These are phyloP conservation scores for Crithidia expoeki DNA, from an alignment of 208 protist genomes.

Conservation along the genomic window DNA sequence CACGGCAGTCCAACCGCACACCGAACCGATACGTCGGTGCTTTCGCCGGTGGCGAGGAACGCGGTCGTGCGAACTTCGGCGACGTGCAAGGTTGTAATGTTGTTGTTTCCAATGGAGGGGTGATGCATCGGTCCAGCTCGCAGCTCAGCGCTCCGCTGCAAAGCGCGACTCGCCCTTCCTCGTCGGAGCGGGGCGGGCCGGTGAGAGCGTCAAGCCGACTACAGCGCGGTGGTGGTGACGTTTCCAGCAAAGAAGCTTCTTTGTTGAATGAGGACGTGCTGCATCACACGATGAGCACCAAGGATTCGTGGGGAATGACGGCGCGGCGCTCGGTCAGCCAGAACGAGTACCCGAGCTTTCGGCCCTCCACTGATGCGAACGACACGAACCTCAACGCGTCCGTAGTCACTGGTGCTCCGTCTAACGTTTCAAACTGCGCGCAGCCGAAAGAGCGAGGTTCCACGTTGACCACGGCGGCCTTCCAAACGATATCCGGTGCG, in stretches of 20 bases:
- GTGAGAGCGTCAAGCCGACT: neutral
- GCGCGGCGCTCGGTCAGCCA: constrained; percentile 4
- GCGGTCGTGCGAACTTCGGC: constrained; percentile 8
- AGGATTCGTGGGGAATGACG: constrained; percentile 1
- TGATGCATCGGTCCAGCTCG: neutral
- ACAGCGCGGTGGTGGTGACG: neutral
- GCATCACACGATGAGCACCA: neutral
- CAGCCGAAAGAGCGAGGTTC: neutral
- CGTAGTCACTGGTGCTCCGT: neutral
- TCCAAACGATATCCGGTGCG: neutral
- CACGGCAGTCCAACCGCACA: constrained; percentile 4
- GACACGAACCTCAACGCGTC: neutral
- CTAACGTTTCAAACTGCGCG: neutral
- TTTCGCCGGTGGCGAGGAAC: constrained; percentile 1
- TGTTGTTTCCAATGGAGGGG: neutral
- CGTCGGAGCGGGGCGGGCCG: neutral
- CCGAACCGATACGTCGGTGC: neutral
- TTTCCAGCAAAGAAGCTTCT: neutral
- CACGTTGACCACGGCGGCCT: neutral
- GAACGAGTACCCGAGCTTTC: neutral
- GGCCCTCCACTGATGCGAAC: neutral
- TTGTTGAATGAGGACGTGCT: neutral
- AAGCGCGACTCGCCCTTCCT: neutral
- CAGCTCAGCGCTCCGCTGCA: constrained; percentile 4
- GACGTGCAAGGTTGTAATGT: neutral